Percentiles rank a stretch among this genome's conserved stretches.
phyloP scores from a whole-genome alignment of 129 eudicot species.

The Pulicaria dysenterica region DNA sequence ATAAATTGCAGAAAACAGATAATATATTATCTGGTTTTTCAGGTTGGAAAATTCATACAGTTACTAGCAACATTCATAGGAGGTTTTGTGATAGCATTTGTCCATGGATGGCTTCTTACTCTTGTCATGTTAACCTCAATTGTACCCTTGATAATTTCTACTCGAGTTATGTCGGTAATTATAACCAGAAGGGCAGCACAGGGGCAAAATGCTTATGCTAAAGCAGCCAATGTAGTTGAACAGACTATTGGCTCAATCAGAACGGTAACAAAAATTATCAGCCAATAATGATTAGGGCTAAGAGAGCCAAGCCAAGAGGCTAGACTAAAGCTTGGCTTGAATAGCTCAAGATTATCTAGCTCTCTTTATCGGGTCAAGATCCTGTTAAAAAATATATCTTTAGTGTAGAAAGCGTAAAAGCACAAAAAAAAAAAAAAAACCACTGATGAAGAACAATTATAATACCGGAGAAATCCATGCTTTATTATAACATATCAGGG shows the following conservation, averaged over 20 bases:
- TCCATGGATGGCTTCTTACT: conserved; percentile 84
- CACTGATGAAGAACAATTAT: too few relatives aligned
- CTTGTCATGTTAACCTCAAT: conserved; percentile 67
- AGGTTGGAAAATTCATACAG: conserved; percentile 83
- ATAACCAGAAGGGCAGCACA: conserved; percentile 61
- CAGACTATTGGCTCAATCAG: conserved; percentile 89
- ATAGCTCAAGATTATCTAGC: too few relatives aligned
- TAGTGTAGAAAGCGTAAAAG: too few relatives aligned
- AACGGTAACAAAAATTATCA: conserved; percentile 60
- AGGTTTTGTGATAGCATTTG: conserved; percentile 69
- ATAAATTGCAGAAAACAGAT: not conserved
- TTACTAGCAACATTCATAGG: conserved; percentile 71
- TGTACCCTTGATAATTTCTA: conserved; percentile 62
- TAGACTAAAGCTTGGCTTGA: too few relatives aligned
- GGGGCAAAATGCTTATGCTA: conserved; percentile 79
- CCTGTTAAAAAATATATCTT: too few relatives aligned
- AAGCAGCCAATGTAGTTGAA: conserved; percentile 75
- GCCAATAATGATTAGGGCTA: too few relatives aligned
- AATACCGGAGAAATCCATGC: too few relatives aligned
- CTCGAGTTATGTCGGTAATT: conserved; percentile 49
- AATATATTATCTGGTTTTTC: not conserved
- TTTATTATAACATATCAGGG: too few relatives aligned
- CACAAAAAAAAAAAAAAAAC: too few relatives aligned
- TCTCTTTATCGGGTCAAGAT: too few relatives aligned
- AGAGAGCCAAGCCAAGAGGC: too few relatives aligned